phyloP scores from a whole-genome alignment of 805 yeast genomes.

The Saccharomycopsis sp. region DNA sequence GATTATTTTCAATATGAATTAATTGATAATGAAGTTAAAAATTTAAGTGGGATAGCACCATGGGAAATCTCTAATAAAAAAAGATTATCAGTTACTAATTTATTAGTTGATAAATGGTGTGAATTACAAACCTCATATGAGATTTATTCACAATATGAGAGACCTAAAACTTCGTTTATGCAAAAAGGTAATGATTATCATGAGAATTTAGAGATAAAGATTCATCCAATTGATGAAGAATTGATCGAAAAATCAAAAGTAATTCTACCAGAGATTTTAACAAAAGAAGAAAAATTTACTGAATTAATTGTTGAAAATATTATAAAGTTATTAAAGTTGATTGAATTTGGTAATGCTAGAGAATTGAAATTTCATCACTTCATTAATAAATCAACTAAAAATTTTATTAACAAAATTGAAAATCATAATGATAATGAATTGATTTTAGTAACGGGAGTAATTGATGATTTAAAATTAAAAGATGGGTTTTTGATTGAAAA shows the following conservation, averaged over 20 bases:
- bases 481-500: too few relatives aligned
- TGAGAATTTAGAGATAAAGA: conserved; percentile 32
- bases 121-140: conserved; percentile 48
- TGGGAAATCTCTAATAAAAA: too few relatives aligned
- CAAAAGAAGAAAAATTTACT: conserved; percentile 20
- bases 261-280: conserved; percentile 18
- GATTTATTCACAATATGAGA: conserved; percentile 29
- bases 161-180: conserved; percentile 29
- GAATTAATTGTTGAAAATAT: conserved; percentile 34
- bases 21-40: too few relatives aligned
- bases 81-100: conserved; percentile 29
- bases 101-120: conserved; percentile 57
- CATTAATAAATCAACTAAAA: conserved; percentile 25
- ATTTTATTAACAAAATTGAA: neutral
- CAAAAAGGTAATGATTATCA: conserved; percentile 39
- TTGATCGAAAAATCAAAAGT: neutral
- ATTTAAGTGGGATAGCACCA: too few relatives aligned
- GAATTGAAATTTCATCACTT: conserved; percentile 52
- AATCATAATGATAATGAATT: conserved; percentile 21
- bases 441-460: conserved; percentile 51
- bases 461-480: conserved; percentile 33
- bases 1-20: too few relatives aligned
- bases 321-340: conserved; percentile 31
- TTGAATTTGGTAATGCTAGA: conserved; percentile 43
- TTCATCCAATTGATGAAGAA: conserved; percentile 29